Conservation (phyloP, 768 basidiomycete genomes). For the Phylloporus sp. region DNA sequence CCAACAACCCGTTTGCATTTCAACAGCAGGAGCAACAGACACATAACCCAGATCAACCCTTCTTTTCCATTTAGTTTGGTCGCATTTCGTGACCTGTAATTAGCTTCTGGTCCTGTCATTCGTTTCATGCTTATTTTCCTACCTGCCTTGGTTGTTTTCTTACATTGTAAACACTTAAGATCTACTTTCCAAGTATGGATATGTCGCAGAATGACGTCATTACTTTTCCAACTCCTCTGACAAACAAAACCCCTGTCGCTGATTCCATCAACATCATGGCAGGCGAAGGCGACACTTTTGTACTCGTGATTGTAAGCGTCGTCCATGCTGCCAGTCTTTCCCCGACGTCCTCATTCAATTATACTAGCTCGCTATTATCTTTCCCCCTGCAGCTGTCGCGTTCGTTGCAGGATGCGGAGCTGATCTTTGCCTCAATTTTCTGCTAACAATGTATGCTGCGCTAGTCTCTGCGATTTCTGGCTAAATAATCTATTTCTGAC, state of each 20-base stretch:
- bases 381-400: slow-evolving; percentile 73
- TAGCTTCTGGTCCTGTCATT: slow-evolving; percentile 5
- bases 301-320: slow-evolving; percentile 13
- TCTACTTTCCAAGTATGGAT: slow-evolving; percentile 18
- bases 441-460: slow-evolving; percentile 63
- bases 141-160: slow-evolving; percentile 1
- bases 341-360: neutral
- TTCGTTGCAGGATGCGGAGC: slow-evolving; percentile 78
- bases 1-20: slow-evolving; percentile 62
- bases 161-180: neutral
- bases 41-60: slow-evolving; percentile 64
- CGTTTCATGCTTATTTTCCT: slow-evolving; percentile 15
- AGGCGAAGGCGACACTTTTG: slow-evolving; percentile 1
- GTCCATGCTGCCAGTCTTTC: accelerated
- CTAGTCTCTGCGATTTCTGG: neutral
- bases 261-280: slow-evolving; percentile 12
- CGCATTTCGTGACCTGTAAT: slow-evolving; percentile 8
- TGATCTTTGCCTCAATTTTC: slow-evolving; percentile 79
- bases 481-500: neutral
- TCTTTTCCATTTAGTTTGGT: slow-evolving; percentile 62
- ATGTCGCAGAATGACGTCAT: slow-evolving; percentile 22
- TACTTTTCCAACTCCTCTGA: neutral
- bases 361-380: slow-evolving; percentile 63
- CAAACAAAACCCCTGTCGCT: neutral
- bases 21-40: slow-evolving; percentile 40